A percentile compares a stretch with the other conserved stretches of the same genome.
These are phyloP conservation scores for Botrytis hyacinthi DNA, from an alignment of 2,329 filamentous ascomycete species.

Conservation along the genomic window DNA sequence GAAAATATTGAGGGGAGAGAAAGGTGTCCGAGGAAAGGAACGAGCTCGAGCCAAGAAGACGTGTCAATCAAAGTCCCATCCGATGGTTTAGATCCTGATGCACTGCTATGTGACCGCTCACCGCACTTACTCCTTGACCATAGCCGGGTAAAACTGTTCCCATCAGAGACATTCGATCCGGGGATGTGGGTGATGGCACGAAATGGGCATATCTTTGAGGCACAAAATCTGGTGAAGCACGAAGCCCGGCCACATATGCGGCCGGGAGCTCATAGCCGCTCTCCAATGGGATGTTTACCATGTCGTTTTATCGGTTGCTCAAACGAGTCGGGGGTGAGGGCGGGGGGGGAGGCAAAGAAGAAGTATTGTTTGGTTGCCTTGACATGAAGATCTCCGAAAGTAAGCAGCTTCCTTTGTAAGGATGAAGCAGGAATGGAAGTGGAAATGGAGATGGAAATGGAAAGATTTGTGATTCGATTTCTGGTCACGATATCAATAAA, in stretches of 20 bases:
- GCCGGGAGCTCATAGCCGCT: conserved; percentile 9
- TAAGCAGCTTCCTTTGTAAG: neutral
- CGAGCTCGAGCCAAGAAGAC: conserved; percentile 13
- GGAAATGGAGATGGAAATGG: neutral
- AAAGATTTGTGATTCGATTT: conserved; percentile 10
- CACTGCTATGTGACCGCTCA: conserved; percentile 17
- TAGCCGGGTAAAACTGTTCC: conserved; percentile 13
- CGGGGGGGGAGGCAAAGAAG: neutral
- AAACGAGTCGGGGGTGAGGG: conserved; percentile 1
- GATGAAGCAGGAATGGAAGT: neutral
- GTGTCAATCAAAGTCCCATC: conserved; percentile 10
- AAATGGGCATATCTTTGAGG: conserved; percentile 18
- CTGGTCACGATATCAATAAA: neutral
- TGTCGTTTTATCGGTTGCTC: conserved; percentile 12
- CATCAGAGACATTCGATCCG: conserved; percentile 20
- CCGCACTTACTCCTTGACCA: conserved; percentile 10
- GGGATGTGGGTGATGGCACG: conserved; percentile 7
- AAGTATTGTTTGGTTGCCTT: conserved; percentile 1
- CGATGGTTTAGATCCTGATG: neutral
- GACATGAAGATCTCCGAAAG: conserved; percentile 16
- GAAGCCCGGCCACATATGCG: conserved; percentile 16
- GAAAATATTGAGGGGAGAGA: neutral
- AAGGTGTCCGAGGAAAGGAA: neutral
- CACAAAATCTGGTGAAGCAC: conserved; percentile 15
- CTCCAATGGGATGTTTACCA: conserved; percentile 21